Base-by-base conservation (phyloP, 2,329 filamentous ascomycete genomes). In the Colletotrichum trifolii region DNA sequence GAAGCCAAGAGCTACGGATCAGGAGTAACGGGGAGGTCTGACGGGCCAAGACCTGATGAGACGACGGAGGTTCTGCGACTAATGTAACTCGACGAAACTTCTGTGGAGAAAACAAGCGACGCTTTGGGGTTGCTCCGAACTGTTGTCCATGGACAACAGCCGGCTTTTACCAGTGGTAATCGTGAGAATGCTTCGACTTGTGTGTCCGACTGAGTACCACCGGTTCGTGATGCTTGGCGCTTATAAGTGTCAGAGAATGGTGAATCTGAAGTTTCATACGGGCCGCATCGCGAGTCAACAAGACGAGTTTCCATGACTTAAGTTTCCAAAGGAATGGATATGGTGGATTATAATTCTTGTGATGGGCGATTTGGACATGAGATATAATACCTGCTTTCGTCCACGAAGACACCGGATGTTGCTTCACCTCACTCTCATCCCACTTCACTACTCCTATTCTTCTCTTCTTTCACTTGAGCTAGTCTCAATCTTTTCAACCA, bases 11-110 rank as follows among this genome's bases (percentile, higher is more conserved):
- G 17, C 12, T 40, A 8, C 10, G 4, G 4, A 35, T 34, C 33
- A n/a, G 25, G 45, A 10, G 25, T 8, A 33, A 48, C 2, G 17
- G n/a, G 6, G 46, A 9, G 46, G 10, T n/a, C 9, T 4, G 10
- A 33, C 17, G 9, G 4, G 57, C 57, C 57, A 54, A 60, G 57
- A 60, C 56, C 11, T 40, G 49, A 13, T 64, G 61, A 48, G 42
- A 60, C 38, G 43, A 36, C 34, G 34, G 42, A 50, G 52, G 12
- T 48, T 48, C 57, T 56, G 62, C 61, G 62, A 61, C 62, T 62
- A 45, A 65, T 65, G 57, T 58, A 40, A 65, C 62, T 56, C 40
- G 8, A 42, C 50, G 57, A 65, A 65, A 61, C 57, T 55, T 61
- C 61, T 65, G 57, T 56, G 57, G 62, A 8, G 50, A 11, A 33